phyloP scores from a whole-genome alignment of 768 basidiomycete species.

The Suillus brevipes region DNA sequence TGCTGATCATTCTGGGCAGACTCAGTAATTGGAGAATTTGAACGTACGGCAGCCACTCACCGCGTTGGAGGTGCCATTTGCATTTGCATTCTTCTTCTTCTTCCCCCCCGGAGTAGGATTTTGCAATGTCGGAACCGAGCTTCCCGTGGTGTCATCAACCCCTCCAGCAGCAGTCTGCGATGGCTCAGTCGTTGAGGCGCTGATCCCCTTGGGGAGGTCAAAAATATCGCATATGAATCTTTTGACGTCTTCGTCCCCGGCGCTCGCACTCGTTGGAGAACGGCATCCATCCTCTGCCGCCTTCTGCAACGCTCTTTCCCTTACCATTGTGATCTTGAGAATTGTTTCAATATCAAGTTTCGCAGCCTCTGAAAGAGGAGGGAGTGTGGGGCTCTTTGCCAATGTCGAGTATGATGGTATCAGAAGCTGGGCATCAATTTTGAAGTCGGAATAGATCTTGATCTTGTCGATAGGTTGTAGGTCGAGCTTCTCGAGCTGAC shows the following conservation, averaged over 20 bases:
- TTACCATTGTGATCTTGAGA: constrained; percentile 49
- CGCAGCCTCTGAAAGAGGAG: constrained; percentile 53
- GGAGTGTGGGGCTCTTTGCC: constrained; percentile 50
- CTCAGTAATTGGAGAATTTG: background rate
- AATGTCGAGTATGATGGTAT: constrained; percentile 53
- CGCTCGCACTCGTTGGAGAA: constrained; percentile 28
- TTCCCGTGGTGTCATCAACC: background rate
- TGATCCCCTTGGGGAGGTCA: constrained; percentile 14
- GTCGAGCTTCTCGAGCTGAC: constrained; percentile 50
- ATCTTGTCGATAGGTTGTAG: constrained; percentile 56
- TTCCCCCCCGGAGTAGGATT: background rate
- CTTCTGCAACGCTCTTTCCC: constrained; percentile 45
- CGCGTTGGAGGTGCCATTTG: background rate
- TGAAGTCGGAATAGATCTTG: constrained; percentile 52
- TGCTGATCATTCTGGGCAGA: background rate
- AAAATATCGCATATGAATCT: constrained; percentile 36
- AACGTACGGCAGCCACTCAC: background rate
- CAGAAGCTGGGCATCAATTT: constrained; percentile 49
- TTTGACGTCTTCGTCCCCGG: constrained; percentile 27
- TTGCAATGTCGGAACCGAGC: background rate
- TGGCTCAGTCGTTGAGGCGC: background rate
- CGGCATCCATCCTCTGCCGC: constrained; percentile 30
- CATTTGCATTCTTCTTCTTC: background rate
- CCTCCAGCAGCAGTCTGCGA: background rate
- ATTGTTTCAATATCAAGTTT: constrained; percentile 59